Evolutionary conservation across 208 protist species (phyloP), one percentile per base, ranked within the genome.

Genomic region (Leptomonas seymouri): DNA sequence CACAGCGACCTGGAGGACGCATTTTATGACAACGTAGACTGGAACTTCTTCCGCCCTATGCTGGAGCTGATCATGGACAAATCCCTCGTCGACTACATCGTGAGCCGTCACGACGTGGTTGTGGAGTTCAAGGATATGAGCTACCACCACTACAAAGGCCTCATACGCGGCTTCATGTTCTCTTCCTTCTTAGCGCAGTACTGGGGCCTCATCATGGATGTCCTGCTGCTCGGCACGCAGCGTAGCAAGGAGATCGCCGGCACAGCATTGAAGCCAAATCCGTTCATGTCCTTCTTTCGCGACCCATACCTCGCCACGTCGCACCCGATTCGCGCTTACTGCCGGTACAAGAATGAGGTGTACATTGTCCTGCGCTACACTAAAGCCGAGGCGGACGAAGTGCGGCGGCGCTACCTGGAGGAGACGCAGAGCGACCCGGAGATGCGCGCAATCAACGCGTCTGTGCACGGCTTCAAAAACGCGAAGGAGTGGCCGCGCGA

Each of bases 101-200:
- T 99, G 30, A 97, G 98, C 57, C 99, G 99, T 76, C 99, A 99
- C 87, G 99, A 99, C 83, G 93, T 99, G 0, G 92, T 97, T 3
- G 82, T 99, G 23, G 98, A 95, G 77, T 99, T 99, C 86, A 99
- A 99, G 90, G 99, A 99, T 86, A 99, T 99, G 99, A 99, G 91
- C 80, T 99, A 99, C 86, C 97, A 98, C 60, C 99, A 99, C 81
- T 95, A 91, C 36, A 99, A 99, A 78, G 99, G 99, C 44, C 66
- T 99, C 14, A 95, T 99, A 60, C 93, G 99, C 67, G 99, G 99
- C 46, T 97, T 99, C 44, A 99, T 99, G 94, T 99, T 99, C 80
- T 95, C 98, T 20, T 97, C 98, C 1, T 99, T 99, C 85, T 93
- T 99, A 54, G 81, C 98, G 64, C 99, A 99, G 89, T 99, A 98